Percentiles rank a stretch among this genome's conserved stretches.
These are phyloP conservation scores for Elongisporangium prolatum DNA, from an alignment of 352 stramenopile species.

Conservation along the genomic window DNA sequence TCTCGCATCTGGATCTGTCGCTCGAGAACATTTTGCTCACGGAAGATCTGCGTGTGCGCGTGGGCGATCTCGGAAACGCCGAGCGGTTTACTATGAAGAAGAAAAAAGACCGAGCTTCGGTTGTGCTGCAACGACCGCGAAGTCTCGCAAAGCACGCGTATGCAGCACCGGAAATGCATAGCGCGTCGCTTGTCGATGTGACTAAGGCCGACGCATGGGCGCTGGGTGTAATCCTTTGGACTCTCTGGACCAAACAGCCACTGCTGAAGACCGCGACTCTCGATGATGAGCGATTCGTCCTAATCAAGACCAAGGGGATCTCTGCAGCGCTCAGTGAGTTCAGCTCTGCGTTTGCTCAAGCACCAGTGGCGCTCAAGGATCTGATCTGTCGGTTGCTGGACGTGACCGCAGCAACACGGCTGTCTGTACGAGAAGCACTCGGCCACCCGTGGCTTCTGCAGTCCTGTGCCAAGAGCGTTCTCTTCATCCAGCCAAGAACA, in stretches of 20 bases:
- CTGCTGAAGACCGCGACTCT: constrained; percentile 35
- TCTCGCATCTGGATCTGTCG: constrained; percentile 93
- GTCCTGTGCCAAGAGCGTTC: constrained; percentile 1
- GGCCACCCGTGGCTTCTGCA: constrained; percentile 49
- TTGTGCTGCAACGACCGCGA: constrained; percentile 10
- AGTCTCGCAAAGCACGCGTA: constrained; percentile 58
- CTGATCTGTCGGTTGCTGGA: constrained; percentile 48
- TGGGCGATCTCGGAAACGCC: constrained; percentile 92
- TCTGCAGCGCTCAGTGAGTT: background rate
- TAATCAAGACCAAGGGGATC: background rate
- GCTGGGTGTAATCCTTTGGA: constrained; percentile 67
- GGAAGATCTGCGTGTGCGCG: constrained; percentile 57
- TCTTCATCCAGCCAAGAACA: constrained; percentile 2
- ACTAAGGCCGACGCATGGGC: constrained; percentile 66
- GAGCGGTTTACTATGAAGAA: constrained; percentile 16
- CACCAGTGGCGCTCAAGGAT: constrained; percentile 27
- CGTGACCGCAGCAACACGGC: constrained; percentile 30
- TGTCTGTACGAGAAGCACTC: constrained; percentile 45
- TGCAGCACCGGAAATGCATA: constrained; percentile 59
- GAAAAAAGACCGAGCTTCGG: constrained; percentile 15
- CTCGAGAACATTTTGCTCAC: constrained; percentile 94
- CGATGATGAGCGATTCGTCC: constrained; percentile 49
- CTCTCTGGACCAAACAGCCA: constrained; percentile 55
- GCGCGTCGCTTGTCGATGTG: constrained; percentile 28
- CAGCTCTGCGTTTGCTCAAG: constrained; percentile 6